Conservation (phyloP, 345 rosid genomes). For the Turnera subulata region DNA sequence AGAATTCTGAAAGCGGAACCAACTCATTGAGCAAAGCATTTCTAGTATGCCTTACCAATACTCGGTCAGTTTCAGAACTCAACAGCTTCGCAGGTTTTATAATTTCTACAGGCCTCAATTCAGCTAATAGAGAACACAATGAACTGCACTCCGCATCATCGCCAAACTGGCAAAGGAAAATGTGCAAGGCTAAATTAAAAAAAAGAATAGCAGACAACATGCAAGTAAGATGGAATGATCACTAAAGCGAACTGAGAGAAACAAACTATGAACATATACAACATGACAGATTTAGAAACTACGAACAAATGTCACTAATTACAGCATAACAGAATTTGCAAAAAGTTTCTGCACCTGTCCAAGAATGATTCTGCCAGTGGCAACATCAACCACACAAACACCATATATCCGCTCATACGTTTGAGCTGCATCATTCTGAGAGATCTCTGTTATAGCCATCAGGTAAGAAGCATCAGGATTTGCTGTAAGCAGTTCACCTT, state of each 20-base stretch:
- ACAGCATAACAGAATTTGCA: constrained; percentile 1
- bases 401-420: constrained; percentile 52
- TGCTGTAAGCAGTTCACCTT: constrained; percentile 77
- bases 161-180: constrained; percentile 46
- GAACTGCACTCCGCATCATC: constrained; percentile 84
- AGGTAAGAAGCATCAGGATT: constrained; percentile 91
- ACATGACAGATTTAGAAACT: no score
- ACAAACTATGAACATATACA: no score
- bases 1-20: constrained; percentile 69
- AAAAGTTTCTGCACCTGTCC: constrained; percentile 62
- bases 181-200: constrained; percentile 10
- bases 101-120: constrained; percentile 90
- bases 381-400: constrained; percentile 82
- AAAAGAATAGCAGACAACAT: no score
- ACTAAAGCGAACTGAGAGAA: not conserved
- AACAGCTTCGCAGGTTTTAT: constrained; percentile 71
- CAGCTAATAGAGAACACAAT: constrained; percentile 70
- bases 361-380: constrained; percentile 74
- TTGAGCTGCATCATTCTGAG: constrained; percentile 26
- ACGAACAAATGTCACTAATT: not conserved
- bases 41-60: constrained; percentile 75
- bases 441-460: constrained; percentile 75
- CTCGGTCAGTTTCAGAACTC: constrained; percentile 73
- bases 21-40: constrained; percentile 79
- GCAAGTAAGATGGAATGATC: not conserved